Evolutionary conservation across 345 rosid genomes (phyloP).

Genomic region (Eucalyptus brandiana): DNA sequence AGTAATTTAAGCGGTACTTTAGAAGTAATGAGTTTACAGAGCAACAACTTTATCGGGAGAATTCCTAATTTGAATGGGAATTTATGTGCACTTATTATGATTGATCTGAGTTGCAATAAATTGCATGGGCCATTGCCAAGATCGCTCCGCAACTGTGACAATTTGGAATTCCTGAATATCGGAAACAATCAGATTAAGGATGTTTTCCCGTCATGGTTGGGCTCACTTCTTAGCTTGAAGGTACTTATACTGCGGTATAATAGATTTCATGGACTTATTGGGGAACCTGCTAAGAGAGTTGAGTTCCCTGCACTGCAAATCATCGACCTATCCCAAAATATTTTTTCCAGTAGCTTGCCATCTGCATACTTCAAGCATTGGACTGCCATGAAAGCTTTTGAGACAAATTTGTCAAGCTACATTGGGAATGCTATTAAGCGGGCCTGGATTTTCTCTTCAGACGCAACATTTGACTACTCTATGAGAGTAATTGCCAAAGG

Average conservation of each 20-base stretch:
- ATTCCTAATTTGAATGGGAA: neutral
- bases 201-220: neutral
- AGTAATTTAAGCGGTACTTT: neutral
- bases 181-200: neutral
- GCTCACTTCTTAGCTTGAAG: neutral
- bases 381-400: neutral
- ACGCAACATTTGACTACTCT: neutral
- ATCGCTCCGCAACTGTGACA: neutral
- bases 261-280: neutral
- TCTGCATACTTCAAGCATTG: neutral
- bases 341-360: neutral
- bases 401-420: neutral
- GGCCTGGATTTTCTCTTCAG: neutral
- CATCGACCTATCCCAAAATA: neutral
- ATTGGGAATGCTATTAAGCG: neutral
- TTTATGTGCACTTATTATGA: neutral
- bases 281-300: neutral
- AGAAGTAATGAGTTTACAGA: neutral
- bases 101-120: neutral
- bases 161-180: neutral
- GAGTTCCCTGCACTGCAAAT: neutral
- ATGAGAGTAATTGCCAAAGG: neutral
- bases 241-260: neutral
- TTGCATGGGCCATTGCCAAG: neutral
- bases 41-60: neutral